Evolutionary conservation across 306 rosid species (phyloP).

Genomic region (Malus sieversii): DNA sequence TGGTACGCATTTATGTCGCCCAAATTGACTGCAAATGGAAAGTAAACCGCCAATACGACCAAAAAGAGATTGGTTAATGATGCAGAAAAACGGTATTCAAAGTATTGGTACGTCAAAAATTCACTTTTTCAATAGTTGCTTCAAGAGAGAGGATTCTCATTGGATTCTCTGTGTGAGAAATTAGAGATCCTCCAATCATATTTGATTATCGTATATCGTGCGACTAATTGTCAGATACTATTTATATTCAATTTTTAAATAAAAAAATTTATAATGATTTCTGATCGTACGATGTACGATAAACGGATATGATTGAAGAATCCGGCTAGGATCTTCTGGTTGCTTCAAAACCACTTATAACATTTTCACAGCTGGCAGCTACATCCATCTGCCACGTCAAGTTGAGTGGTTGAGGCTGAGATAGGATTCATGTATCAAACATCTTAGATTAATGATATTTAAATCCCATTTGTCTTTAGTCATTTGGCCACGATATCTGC

Average conservation of each 20-base stretch:
- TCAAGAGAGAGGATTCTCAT: too few relatives aligned
- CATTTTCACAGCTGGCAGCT: neutral
- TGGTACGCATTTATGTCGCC: constrained; percentile 24
- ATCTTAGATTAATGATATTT: neutral
- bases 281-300: fast-evolving
- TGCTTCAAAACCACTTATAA: neutral
- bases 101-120: neutral
- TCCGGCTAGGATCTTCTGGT: too few relatives aligned
- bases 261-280: too few relatives aligned
- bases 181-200: fast-evolving
- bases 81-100: neutral
- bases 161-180: fast-evolving
- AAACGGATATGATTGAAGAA: fast-evolving
- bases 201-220: too few relatives aligned
- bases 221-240: fast-evolving
- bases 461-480: neutral
- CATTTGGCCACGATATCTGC: neutral
- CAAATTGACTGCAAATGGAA: constrained; percentile 31
- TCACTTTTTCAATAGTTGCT: constrained; percentile 5
- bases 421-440: neutral
- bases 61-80: too few relatives aligned
- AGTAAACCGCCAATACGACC: neutral
- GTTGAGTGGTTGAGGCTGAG: neutral
- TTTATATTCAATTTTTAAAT: too few relatives aligned
- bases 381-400: neutral